Evolutionary conservation across 352 stramenopile species (phyloP).

Genomic region (Saprolegnia diclina): DNA sequence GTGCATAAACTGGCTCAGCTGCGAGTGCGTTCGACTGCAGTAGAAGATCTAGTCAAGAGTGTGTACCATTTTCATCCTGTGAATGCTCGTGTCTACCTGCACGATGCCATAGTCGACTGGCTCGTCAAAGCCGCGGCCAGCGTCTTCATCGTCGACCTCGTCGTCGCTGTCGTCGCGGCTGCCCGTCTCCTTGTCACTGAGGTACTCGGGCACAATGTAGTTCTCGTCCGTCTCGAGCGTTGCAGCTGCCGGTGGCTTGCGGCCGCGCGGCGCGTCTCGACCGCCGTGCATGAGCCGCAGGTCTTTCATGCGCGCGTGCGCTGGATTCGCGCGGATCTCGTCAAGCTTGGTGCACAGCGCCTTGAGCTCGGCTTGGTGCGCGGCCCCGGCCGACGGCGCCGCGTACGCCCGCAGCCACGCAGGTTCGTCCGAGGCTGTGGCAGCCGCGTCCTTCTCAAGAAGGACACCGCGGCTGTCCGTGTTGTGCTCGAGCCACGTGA

Average conservation of each 20-base stretch:
- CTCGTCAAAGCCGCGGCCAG: background rate
- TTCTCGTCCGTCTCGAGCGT: constrained; percentile 20
- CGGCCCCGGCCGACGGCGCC: constrained; percentile 36
- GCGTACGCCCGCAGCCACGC: constrained; percentile 59
- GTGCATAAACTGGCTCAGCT: constrained; percentile 84
- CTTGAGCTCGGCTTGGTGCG: constrained; percentile 64
- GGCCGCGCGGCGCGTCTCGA: constrained; percentile 18
- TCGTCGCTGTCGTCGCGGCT: constrained; percentile 44
- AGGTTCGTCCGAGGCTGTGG: constrained; percentile 33
- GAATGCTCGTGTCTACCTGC: constrained; percentile 5
- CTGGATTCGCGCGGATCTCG: constrained; percentile 20
- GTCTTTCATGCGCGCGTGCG: constrained; percentile 59
- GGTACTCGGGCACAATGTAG: constrained; percentile 69
- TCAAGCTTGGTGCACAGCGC: constrained; percentile 30
- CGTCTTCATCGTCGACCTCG: constrained; percentile 2
- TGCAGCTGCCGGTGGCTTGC: constrained; percentile 22
- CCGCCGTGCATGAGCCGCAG: constrained; percentile 32
- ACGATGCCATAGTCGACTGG: constrained; percentile 27
- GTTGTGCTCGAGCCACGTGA: constrained; percentile 76
- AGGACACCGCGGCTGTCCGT: constrained; percentile 71
- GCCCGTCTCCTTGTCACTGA: constrained; percentile 44
- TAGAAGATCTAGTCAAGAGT: constrained; percentile 76
- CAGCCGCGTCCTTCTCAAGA: background rate
- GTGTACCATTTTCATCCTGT: background rate
- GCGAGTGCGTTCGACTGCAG: constrained; percentile 86